phyloP scores from a whole-genome alignment of 306 rosid genomes.

The Cicer arietinum region DNA sequence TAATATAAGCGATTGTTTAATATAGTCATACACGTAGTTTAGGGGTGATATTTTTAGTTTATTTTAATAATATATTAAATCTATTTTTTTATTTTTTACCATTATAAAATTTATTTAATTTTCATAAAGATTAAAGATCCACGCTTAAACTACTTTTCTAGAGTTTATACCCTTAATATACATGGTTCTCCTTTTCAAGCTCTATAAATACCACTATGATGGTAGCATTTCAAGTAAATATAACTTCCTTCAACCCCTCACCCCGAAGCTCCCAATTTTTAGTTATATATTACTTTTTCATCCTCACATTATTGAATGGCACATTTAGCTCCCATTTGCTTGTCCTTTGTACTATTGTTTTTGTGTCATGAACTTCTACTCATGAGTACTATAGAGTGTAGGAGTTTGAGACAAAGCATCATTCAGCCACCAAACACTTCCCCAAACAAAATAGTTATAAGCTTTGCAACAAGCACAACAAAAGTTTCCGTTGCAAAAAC shows the following conservation, averaged over 20 bases:
- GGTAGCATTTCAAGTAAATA: conserved; percentile 16
- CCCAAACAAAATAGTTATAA: background rate
- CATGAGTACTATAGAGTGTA: conserved; percentile 52
- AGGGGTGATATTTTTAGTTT: too few relatives aligned
- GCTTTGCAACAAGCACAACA: background rate
- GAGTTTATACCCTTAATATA: background rate
- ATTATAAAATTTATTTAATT: too few relatives aligned
- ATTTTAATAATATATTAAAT: too few relatives aligned
- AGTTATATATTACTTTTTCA: background rate
- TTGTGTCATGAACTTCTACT: conserved; percentile 52
- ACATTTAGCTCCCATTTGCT: conserved; percentile 44
- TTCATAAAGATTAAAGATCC: too few relatives aligned
- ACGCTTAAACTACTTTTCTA: too few relatives aligned
- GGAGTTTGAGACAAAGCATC: conserved; percentile 50
- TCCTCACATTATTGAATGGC: conserved; percentile 55
- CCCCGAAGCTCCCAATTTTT: background rate
- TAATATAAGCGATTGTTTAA: too few relatives aligned
- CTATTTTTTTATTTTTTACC: too few relatives aligned
- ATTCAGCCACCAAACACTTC: conserved; percentile 42
- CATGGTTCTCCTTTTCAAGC: conserved; percentile 27
- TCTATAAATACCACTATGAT: conserved; percentile 42
- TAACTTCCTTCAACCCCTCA: conserved; percentile 1
- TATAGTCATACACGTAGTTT: too few relatives aligned
- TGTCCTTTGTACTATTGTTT: conserved; percentile 54
- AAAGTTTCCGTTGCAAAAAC: conserved; percentile 22